Percentiles rank a stretch among this genome's conserved stretches.
phyloP scores from a whole-genome alignment of 768 basidiomycete species.

The Lanmaoa rubissima region DNA sequence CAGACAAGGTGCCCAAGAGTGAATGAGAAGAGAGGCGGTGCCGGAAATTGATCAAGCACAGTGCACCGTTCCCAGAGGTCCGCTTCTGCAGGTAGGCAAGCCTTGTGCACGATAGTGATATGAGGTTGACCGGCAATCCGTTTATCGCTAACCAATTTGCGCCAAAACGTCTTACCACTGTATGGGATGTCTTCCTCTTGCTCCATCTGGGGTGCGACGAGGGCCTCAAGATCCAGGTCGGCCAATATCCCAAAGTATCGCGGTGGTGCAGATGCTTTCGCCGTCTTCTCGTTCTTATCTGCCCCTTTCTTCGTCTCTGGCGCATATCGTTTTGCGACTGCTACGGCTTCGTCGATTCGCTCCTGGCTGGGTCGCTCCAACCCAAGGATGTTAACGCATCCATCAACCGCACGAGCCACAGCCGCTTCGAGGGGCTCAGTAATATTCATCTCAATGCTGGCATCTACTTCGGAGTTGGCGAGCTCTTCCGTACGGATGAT shows the following conservation, averaged over 20 bases:
- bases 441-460: slow-evolving; percentile 62
- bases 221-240: slow-evolving; percentile 59
- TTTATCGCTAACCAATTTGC: slow-evolving; percentile 38
- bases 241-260: slow-evolving; percentile 81
- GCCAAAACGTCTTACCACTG: slow-evolving; percentile 46
- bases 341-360: slow-evolving; percentile 46
- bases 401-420: slow-evolving; percentile 58
- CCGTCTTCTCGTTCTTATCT: slow-evolving; percentile 25
- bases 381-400: slow-evolving; percentile 52
- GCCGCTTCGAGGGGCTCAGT: slow-evolving; percentile 53
- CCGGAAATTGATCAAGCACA: slow-evolving; percentile 12
- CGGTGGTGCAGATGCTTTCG: slow-evolving; percentile 29
- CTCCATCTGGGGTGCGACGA: slow-evolving; percentile 46
- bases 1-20: slow-evolving; percentile 64
- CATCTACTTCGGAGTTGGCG: slow-evolving; percentile 60
- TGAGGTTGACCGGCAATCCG: slow-evolving; percentile 69
- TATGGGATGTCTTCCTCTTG: slow-evolving; percentile 30
- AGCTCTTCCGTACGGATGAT: slow-evolving; percentile 63
- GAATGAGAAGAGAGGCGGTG: slow-evolving; percentile 59
- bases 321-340: slow-evolving; percentile 41
- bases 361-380: slow-evolving; percentile 53
- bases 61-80: slow-evolving; percentile 44
- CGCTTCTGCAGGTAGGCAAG: slow-evolving; percentile 35
- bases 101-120: slow-evolving; percentile 81
- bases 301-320: slow-evolving; percentile 23